Evolutionary conservation across 176 grass and related monocot genomes (phyloP), one percentile per base, ranked within the genome.

Genomic region (Cenchrus americanus): DNA sequence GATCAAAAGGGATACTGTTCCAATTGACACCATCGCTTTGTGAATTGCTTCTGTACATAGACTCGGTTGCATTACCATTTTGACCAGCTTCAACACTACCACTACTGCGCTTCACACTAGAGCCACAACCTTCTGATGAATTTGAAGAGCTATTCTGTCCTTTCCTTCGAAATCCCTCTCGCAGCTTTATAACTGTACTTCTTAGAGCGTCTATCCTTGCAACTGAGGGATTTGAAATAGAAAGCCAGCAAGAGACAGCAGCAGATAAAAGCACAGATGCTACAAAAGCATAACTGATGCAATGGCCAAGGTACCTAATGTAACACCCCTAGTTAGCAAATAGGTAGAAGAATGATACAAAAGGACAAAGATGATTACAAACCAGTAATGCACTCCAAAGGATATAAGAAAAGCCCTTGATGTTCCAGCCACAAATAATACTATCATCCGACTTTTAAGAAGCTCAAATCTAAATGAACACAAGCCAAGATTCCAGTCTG

Each of bases 371-470:
- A 82, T 78, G 48, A 59, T 83, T 80, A 83, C 77, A 74, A 87
- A 99, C 96, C 96, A 99, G 85, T 96, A 99, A 79, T 99, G 85
- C 74, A 96, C 91, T 86, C 96, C 96, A 89, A 99, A 99, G 86
- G 86, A 99, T 87, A 99, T 96, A 83, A 99, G 96, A 69, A 96
- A 99, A 81, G 95, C 81, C 83, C 96, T 95, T 79, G 96, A 99
- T 87, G 71, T 92, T 79, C 96, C 96, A 64, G 93, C 96, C 75
- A 99, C 89, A 86, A 86, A 92, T 62, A 99, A 80, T 9, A 88
- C 96, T 37, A 92, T 59, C 66, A 92, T 86, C 66, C 96, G 89
- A 83, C 91, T 99, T 92, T 92, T 99, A 71, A 99, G 91, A 82
- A 99, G 80, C 81, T 94, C 89, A 90, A 99, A 99, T 85, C 82